These are phyloP conservation scores for Eimeria mitis DNA, from an alignment of 169 alveolate genomes.

Conservation along the genomic window DNA sequence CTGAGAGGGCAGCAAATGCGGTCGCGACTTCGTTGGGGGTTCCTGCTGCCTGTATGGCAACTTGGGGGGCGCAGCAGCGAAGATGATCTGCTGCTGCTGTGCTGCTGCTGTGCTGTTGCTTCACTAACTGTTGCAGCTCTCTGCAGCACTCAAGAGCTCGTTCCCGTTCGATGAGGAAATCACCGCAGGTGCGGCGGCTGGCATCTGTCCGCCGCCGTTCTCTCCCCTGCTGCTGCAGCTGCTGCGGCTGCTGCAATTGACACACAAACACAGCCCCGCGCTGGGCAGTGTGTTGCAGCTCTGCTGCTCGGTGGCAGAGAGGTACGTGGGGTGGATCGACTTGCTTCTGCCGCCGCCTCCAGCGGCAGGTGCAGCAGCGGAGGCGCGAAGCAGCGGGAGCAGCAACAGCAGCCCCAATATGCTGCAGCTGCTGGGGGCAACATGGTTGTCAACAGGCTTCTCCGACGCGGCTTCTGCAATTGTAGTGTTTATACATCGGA, in stretches of 20 bases:
- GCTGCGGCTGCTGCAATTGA: slow-evolving; percentile 63
- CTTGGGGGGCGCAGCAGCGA: not conserved
- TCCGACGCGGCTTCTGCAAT: slow-evolving; percentile 66
- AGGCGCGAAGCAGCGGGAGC: not conserved
- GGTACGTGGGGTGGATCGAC: slow-evolving; percentile 57
- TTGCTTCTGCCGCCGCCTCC: slow-evolving; percentile 54
- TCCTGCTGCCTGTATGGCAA: not conserved
- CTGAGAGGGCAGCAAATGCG: not conserved
- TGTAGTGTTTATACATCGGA: slow-evolving; percentile 69
- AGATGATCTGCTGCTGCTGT: not conserved
- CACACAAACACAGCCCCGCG: slow-evolving; percentile 30
- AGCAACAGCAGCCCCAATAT: slow-evolving; percentile 38
- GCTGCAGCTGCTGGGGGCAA: slow-evolving; percentile 58
- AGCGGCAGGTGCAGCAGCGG: not conserved
- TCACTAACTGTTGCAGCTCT: slow-evolving; percentile 38
- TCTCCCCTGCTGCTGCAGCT: slow-evolving; percentile 66
- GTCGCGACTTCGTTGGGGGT: not conserved
- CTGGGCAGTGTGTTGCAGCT: slow-evolving; percentile 55
- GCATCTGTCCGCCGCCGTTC: slow-evolving; percentile 47
- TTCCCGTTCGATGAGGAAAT: slow-evolving; percentile 38
- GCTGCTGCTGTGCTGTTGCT: slow-evolving; percentile 7
- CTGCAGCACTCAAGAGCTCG: slow-evolving; percentile 52
- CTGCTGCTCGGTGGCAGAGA: slow-evolving; percentile 64
- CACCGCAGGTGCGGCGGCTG: not conserved
- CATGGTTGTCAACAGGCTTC: slow-evolving; percentile 47